phyloP scores from a whole-genome alignment of 2,329 filamentous ascomycete genomes.

The Neopestalotiopsis rosae region DNA sequence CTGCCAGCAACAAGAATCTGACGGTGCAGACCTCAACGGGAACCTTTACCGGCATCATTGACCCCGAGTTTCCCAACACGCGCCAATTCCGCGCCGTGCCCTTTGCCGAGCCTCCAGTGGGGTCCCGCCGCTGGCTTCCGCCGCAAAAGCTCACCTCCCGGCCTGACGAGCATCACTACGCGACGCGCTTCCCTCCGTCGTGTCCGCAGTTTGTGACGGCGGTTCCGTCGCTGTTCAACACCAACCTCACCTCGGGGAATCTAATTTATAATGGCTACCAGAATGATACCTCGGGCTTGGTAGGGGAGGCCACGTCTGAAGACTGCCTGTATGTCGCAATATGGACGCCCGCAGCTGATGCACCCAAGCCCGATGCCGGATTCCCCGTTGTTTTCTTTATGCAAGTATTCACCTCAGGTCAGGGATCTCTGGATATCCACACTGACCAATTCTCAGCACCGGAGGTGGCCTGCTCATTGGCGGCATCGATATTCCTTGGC shows the following conservation, averaged over 20 bases:
- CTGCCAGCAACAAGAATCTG: constrained; percentile 21
- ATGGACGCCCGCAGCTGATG: constrained; percentile 39
- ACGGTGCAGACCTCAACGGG: constrained; percentile 38
- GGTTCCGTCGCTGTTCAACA: constrained; percentile 33
- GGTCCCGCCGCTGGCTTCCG: constrained; percentile 34
- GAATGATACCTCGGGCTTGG: constrained; percentile 28
- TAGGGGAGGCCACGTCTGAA: constrained; percentile 23
- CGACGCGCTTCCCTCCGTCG: constrained; percentile 35
- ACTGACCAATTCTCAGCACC: neutral
- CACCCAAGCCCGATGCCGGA: constrained; percentile 21
- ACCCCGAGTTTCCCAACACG: constrained; percentile 36
- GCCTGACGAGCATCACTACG: constrained; percentile 30
- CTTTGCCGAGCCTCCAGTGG: constrained; percentile 42
- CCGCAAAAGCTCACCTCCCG: constrained; percentile 28
- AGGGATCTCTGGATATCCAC: too few relatives aligned
- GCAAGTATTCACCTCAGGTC: neutral
- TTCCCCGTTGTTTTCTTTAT: constrained; percentile 46
- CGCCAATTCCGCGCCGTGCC: constrained; percentile 44
- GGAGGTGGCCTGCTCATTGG: constrained; percentile 47
- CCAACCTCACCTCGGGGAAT: constrained; percentile 35
- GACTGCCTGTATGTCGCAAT: constrained; percentile 45
- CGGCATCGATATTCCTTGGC: constrained; percentile 43
- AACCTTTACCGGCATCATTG: constrained; percentile 39
- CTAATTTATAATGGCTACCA: constrained; percentile 38
- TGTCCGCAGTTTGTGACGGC: constrained; percentile 41